A percentile compares a stretch with the other conserved stretches of the same genome.
Evolutionary conservation across 768 basidiomycete species (phyloP).

Genomic region (Myochromella boudieri): DNA sequence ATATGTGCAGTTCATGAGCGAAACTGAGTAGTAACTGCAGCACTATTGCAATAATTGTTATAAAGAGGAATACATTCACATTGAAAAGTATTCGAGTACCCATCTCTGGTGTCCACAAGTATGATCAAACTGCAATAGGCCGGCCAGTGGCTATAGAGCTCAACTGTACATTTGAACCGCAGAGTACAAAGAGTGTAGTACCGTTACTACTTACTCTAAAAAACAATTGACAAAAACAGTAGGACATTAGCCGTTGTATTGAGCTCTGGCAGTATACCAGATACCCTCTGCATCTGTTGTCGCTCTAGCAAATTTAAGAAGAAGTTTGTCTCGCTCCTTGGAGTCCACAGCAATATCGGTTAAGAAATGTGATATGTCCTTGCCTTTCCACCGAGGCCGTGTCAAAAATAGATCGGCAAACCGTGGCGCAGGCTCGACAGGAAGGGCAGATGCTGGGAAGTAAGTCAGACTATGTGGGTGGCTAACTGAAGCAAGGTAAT

Average conservation of each 20-base stretch:
- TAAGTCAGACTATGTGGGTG: slow-evolving; percentile 52
- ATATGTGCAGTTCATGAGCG: too few species aligned
- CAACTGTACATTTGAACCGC: too few species aligned
- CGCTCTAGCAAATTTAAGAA: slow-evolving; percentile 84
- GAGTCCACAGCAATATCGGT: slow-evolving; percentile 77
- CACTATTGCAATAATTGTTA: too few species aligned
- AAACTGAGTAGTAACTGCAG: too few species aligned
- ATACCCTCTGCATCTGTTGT: slow-evolving; percentile 65
- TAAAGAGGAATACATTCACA: too few species aligned
- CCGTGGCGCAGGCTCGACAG: slow-evolving; percentile 74
- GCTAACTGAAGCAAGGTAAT: slow-evolving; percentile 56
- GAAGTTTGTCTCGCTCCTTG: slow-evolving; percentile 85
- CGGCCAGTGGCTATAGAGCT: too few species aligned
- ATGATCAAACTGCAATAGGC: too few species aligned
- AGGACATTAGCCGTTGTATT: slow-evolving; percentile 46
- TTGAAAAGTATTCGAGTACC: too few species aligned
- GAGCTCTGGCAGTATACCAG: slow-evolving; percentile 74
- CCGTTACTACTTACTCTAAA: too few species aligned
- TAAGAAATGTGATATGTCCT: slow-evolving; percentile 83
- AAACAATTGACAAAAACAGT: too few species aligned
- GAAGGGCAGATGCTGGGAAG: slow-evolving; percentile 74
- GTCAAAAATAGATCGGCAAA: slow-evolving; percentile 90
- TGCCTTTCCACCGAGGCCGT: slow-evolving; percentile 69
- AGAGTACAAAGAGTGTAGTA: too few species aligned
- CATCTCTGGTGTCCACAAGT: too few species aligned